Evolutionary conservation across 1,139 yeast genomes (phyloP).

Genomic region (Protomyces inundatus): DNA sequence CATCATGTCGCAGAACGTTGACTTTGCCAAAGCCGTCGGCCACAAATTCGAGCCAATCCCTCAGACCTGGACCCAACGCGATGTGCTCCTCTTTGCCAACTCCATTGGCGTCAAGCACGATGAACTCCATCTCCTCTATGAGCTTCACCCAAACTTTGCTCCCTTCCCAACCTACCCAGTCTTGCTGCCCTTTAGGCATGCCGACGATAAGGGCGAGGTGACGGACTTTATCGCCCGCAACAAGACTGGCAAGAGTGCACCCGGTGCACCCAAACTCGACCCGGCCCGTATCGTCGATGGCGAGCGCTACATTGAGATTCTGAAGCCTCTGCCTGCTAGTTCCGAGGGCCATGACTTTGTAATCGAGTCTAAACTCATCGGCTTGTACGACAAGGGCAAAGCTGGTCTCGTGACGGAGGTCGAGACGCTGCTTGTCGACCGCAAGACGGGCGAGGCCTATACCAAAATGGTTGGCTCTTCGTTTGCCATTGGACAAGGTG

Average conservation of each 20-base stretch:
- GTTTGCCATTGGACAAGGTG: slow-evolving; percentile 24
- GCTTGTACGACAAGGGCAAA: slow-evolving; percentile 23
- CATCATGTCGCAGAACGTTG: slow-evolving; percentile 1
- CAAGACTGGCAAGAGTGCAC: slow-evolving; percentile 4
- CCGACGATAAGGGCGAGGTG: slow-evolving; percentile 13
- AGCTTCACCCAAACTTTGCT: slow-evolving; percentile 19
- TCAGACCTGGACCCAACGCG: slow-evolving; percentile 23
- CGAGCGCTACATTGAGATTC: slow-evolving; percentile 18
- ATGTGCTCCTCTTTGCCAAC: slow-evolving; percentile 20
- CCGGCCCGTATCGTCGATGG: slow-evolving; percentile 21
- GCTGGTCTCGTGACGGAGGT: slow-evolving; percentile 25
- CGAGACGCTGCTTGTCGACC: slow-evolving; percentile 13
- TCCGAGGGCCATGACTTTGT: slow-evolving; percentile 19
- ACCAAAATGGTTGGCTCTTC: slow-evolving; percentile 17
- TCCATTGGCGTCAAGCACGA: slow-evolving; percentile 23
- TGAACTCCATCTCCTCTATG: slow-evolving; percentile 19
- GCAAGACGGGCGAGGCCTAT: slow-evolving; percentile 17
- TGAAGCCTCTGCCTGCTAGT: slow-evolving; percentile 14
- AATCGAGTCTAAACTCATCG: slow-evolving; percentile 10
- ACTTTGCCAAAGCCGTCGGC: slow-evolving; percentile 23
- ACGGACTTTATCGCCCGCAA: slow-evolving; percentile 20
- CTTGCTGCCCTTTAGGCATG: slow-evolving; percentile 19
- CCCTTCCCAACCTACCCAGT: slow-evolving; percentile 22
- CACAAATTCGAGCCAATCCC: slow-evolving; percentile 12
- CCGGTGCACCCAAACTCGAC: slow-evolving; percentile 24